These are phyloP conservation scores for Trametes sanguinea DNA, from an alignment of 768 basidiomycete species.

Conservation along the genomic window DNA sequence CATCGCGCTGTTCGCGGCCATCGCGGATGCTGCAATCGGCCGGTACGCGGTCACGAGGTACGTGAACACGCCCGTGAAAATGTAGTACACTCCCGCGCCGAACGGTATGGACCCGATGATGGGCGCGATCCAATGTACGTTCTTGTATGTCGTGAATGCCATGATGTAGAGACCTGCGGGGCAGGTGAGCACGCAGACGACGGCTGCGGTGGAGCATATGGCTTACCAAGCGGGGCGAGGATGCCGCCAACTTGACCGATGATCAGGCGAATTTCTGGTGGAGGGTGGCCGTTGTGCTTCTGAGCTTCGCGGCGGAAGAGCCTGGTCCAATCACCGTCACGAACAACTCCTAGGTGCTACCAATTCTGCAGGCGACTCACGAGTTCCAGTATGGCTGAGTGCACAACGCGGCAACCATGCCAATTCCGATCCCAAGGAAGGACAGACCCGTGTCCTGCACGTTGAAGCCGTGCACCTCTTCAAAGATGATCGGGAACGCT, in stretches of 20 bases:
- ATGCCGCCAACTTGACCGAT: slow-evolving; percentile 72
- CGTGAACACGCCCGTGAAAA: slow-evolving; percentile 70
- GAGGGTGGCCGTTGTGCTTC: slow-evolving; percentile 48
- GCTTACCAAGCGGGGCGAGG: slow-evolving; percentile 46
- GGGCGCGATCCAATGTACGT: slow-evolving; percentile 50
- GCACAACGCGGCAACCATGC: slow-evolving; percentile 42
- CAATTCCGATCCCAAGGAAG: slow-evolving; percentile 53
- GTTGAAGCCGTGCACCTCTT: slow-evolving; percentile 51
- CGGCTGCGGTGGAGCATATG: slow-evolving; percentile 19
- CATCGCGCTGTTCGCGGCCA: slow-evolving; percentile 64
- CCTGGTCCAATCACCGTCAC: background rate
- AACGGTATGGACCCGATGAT: slow-evolving; percentile 49
- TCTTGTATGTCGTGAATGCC: slow-evolving; percentile 52
- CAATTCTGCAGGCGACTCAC: slow-evolving; percentile 13
- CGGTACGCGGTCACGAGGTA: slow-evolving; percentile 55
- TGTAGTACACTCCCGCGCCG: slow-evolving; percentile 59
- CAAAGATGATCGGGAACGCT: slow-evolving; percentile 57
- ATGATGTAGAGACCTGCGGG: slow-evolving; percentile 50
- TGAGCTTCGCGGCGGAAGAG: slow-evolving; percentile 39
- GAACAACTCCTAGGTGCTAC: too few species aligned
- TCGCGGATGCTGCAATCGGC: slow-evolving; percentile 58
- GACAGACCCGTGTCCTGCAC: slow-evolving; percentile 49
- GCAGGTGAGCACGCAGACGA: slow-evolving; percentile 29
- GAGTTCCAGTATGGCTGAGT: slow-evolving; percentile 51
- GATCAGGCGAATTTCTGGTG: slow-evolving; percentile 65